phyloP scores from a whole-genome alignment of 192 early-diverging fungal genomes.

The Coemansia sp. region DNA sequence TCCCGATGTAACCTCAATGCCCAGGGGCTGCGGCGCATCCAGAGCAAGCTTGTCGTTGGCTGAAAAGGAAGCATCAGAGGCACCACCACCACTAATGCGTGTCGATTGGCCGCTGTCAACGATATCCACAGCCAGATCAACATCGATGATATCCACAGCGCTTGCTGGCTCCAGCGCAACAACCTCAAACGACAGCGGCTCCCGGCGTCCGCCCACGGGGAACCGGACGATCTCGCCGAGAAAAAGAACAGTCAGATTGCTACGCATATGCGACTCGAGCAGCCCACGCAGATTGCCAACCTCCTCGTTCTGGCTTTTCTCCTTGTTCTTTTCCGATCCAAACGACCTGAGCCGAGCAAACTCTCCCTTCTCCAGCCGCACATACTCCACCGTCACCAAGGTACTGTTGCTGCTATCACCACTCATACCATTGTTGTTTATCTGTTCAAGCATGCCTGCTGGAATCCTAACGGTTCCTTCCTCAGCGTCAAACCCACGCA shows the following conservation, averaged over 20 bases:
- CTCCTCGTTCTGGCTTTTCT: not conserved
- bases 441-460: slow-evolving; percentile 54
- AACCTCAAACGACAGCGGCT: slow-evolving; percentile 59
- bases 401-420: slow-evolving; percentile 19
- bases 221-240: slow-evolving; percentile 65
- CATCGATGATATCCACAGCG: slow-evolving; percentile 72
- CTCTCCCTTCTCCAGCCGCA: slow-evolving; percentile 64
- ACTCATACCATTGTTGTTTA: not conserved
- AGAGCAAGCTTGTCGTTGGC: not conserved
- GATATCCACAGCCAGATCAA: slow-evolving; percentile 82
- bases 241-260: slow-evolving; percentile 67
- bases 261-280: slow-evolving; percentile 68
- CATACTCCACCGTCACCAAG: slow-evolving; percentile 57
- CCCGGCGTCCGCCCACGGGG: slow-evolving; percentile 52
- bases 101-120: slow-evolving; percentile 25
- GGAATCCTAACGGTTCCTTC: slow-evolving; percentile 57
- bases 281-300: slow-evolving; percentile 55
- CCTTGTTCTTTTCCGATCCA: not conserved
- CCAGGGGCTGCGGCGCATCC: not conserved
- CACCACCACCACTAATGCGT: not conserved
- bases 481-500: slow-evolving; percentile 69
- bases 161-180: slow-evolving; percentile 65
- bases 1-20: slow-evolving; percentile 16
- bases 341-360: slow-evolving; percentile 66
- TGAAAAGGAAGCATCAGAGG: not conserved